Evolutionary conservation across 257 asterid genomes (phyloP).

Genomic region (Cynanchum wilfordii): DNA sequence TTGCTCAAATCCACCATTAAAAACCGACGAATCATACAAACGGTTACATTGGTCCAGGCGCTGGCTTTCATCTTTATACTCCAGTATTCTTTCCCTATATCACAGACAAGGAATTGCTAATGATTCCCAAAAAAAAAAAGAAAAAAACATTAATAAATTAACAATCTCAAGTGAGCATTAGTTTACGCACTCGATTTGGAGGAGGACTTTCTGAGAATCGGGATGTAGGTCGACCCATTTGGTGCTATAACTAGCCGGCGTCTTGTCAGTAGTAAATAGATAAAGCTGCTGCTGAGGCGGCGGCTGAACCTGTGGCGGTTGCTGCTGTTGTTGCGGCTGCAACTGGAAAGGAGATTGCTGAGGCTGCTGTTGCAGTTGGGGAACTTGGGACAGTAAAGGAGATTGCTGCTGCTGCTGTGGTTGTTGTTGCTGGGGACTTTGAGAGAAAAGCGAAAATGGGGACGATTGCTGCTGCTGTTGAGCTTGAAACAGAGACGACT

Average conservation of each 20-base stretch:
- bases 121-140: not conserved
- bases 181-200: slow-evolving; percentile 64
- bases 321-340: slow-evolving; percentile 34
- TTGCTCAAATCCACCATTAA: slow-evolving; percentile 74
- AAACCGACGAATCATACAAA: slow-evolving; percentile 77
- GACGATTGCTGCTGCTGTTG: slow-evolving; percentile 35
- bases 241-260: slow-evolving; percentile 80
- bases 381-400: slow-evolving; percentile 5
- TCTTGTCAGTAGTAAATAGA: slow-evolving; percentile 68
- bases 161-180: not conserved
- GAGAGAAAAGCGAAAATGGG: slow-evolving; percentile 23
- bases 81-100: slow-evolving; percentile 80
- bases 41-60: slow-evolving; percentile 86
- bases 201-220: slow-evolving; percentile 79
- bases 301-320: slow-evolving; percentile 26
- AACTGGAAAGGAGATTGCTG: not conserved
- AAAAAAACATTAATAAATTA: not conserved
- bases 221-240: slow-evolving; percentile 98
- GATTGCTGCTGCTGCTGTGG: slow-evolving; percentile 13
- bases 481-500: slow-evolving; percentile 26
- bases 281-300: slow-evolving; percentile 61
- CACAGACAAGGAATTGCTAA: slow-evolving; percentile 18
- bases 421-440: slow-evolving; percentile 25
- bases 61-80: slow-evolving; percentile 86
- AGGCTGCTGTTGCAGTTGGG: slow-evolving; percentile 37